phyloP scores from a whole-genome alignment of 179 eudicot species.

The Spergularia azorica region DNA sequence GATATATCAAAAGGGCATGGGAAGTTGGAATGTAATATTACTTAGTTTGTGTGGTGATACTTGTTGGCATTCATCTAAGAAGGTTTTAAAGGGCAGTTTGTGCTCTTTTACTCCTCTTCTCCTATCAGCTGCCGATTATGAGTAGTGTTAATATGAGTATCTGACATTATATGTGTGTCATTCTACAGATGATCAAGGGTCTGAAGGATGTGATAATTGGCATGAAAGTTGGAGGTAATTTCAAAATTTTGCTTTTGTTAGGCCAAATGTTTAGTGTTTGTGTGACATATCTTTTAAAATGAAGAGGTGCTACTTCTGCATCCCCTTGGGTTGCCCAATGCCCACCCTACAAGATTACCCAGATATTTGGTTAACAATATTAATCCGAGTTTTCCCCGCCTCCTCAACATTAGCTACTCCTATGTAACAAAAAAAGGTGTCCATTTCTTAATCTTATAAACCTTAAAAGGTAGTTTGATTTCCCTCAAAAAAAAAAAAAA shows the following conservation, averaged over 20 bases:
- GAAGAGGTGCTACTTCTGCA: not conserved
- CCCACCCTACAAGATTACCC: too few relatives aligned
- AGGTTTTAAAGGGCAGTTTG: not conserved
- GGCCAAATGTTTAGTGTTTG: not conserved
- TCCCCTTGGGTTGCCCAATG: not conserved
- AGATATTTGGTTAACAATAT: not conserved
- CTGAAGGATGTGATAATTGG: conserved; percentile 83
- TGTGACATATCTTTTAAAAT: not conserved
- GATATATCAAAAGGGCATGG: not conserved
- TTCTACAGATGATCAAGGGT: conserved; percentile 75
- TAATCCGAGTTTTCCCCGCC: not conserved
- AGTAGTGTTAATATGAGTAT: not conserved
- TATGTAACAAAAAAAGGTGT: too few relatives aligned
- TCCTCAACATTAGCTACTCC: too few relatives aligned
- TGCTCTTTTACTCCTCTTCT: not conserved
- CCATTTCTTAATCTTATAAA: too few relatives aligned
- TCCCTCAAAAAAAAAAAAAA: too few relatives aligned
- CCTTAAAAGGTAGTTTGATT: not conserved
- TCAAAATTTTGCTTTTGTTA: not conserved
- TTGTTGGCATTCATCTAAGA: not conserved
- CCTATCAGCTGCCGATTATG: not conserved
- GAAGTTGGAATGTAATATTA: not conserved
- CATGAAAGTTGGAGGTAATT: conserved; percentile 90
- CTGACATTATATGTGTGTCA: conserved; percentile 6
- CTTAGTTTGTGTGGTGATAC: not conserved